Conservation (phyloP, 768 basidiomycete species). For the Rhizopogon salebrosus region DNA sequence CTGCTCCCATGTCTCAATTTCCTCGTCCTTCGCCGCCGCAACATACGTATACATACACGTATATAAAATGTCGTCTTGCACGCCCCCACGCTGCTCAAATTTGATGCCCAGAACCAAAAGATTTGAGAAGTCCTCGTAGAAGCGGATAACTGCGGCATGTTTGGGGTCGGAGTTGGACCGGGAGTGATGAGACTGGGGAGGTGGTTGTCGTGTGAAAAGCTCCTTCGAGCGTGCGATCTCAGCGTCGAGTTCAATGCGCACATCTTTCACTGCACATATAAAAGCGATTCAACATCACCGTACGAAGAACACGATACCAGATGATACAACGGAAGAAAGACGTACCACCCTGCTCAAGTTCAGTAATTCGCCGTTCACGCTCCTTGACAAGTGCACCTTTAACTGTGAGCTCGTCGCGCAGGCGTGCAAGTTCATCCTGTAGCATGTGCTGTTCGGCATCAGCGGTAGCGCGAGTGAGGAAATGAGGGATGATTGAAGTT, state of each 20-base stretch:
- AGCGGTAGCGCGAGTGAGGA: constrained; percentile 70
- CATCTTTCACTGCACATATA: constrained; percentile 39
- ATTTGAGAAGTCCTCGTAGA: constrained; percentile 88
- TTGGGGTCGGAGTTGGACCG: constrained; percentile 47
- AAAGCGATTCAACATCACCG: constrained; percentile 1
- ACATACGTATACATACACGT: constrained; percentile 64
- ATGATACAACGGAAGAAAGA: not conserved
- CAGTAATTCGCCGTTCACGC: constrained; percentile 41
- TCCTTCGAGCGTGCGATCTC: constrained; percentile 55
- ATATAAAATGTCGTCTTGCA: constrained; percentile 53
- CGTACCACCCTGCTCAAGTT: constrained; percentile 47
- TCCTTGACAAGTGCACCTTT: constrained; percentile 36
- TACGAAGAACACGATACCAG: not conserved
- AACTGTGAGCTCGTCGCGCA: constrained; percentile 39
- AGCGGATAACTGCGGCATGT: constrained; percentile 52
- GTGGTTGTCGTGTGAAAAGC: constrained; percentile 36
- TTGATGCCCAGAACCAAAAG: constrained; percentile 64
- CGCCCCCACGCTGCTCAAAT: constrained; percentile 34
- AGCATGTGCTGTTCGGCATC: constrained; percentile 58
- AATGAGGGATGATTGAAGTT: constrained; percentile 42
- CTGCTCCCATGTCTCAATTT: constrained; percentile 27
- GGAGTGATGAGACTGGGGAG: constrained; percentile 27
- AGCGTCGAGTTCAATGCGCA: constrained; percentile 50
- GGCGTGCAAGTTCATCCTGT: constrained; percentile 42
- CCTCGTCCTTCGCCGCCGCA: constrained; percentile 24